Percentiles rank a stretch among this genome's conserved stretches.
These are phyloP conservation scores for Stagonosporopsis chrysanthemi DNA, from an alignment of 2,329 filamentous ascomycete species.

Conservation along the genomic window DNA sequence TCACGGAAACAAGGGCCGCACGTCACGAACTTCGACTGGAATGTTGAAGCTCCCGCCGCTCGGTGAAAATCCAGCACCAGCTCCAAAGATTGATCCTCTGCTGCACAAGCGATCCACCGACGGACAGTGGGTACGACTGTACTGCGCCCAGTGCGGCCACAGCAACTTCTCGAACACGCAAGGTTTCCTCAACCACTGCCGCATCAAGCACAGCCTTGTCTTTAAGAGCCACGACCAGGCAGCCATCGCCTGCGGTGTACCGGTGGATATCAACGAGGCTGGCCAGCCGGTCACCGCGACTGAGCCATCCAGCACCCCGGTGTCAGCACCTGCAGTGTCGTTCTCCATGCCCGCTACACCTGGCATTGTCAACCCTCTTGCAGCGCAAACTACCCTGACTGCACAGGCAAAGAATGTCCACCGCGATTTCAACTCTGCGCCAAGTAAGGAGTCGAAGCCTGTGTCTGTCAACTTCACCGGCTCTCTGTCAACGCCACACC, in stretches of 20 bases:
- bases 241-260: constrained; percentile 84
- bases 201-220: constrained; percentile 90
- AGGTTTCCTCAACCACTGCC: constrained; percentile 99
- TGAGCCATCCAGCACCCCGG: constrained; percentile 39
- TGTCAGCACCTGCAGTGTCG: constrained; percentile 39
- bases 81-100: constrained; percentile 78
- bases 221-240: constrained; percentile 97
- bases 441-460: constrained; percentile 28
- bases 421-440: constrained; percentile 34
- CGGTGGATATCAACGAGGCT: constrained; percentile 73
- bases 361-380: constrained; percentile 48
- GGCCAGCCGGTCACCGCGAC: constrained; percentile 44
- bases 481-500: constrained; percentile 52
- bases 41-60: constrained; percentile 53
- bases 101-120: constrained; percentile 83
- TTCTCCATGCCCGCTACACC: constrained; percentile 40
- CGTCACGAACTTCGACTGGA: constrained; percentile 65
- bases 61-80: constrained; percentile 52
- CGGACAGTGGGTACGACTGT: constrained; percentile 84
- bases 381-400: constrained; percentile 35
- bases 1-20: constrained; percentile 60
- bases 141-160: constrained; percentile 84
- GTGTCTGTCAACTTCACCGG: constrained; percentile 41
- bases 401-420: constrained; percentile 43
- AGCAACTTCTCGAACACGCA: constrained; percentile 96